Evolutionary conservation across 768 basidiomycete species (phyloP).

Genomic region (Tylopilus sp.): DNA sequence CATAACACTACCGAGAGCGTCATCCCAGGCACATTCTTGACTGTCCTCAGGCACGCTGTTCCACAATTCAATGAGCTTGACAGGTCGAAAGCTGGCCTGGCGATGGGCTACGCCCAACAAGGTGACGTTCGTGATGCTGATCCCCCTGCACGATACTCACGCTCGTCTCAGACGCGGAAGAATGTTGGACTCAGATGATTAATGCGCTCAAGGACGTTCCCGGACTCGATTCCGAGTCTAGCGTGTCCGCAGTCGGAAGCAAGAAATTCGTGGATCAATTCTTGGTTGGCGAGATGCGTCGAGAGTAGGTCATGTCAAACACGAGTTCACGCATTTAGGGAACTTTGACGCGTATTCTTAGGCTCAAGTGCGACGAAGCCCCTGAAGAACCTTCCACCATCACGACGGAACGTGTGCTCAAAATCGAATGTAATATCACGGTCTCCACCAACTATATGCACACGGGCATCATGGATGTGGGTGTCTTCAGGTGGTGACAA

Average conservation of each 20-base stretch:
- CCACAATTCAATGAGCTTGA: slow-evolving; percentile 88
- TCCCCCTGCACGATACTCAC: background rate
- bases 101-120: slow-evolving; percentile 77
- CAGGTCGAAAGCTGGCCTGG: slow-evolving; percentile 39
- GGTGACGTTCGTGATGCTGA: slow-evolving; percentile 25
- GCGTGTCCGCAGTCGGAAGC: slow-evolving; percentile 26
- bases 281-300: slow-evolving; percentile 72
- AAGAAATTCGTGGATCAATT: slow-evolving; percentile 77
- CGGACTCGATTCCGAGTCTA: slow-evolving; percentile 32
- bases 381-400: slow-evolving; percentile 70
- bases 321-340: slow-evolving; percentile 10
- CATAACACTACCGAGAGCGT: slow-evolving; percentile 69
- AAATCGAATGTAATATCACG: slow-evolving; percentile 93
- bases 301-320: slow-evolving; percentile 45
- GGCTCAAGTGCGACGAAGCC: slow-evolving; percentile 78
- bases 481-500: slow-evolving; percentile 20
- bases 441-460: slow-evolving; percentile 84
- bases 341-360: slow-evolving; percentile 31
- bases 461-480: slow-evolving; percentile 76
- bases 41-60: slow-evolving; percentile 66
- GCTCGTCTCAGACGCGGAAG: slow-evolving; percentile 74
- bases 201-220: slow-evolving; percentile 71
- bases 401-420: slow-evolving; percentile 70
- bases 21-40: slow-evolving; percentile 66
- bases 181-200: slow-evolving; percentile 78